These are phyloP conservation scores for Rhazya stricta DNA, from an alignment of 257 asterid species.

Conservation along the genomic window DNA sequence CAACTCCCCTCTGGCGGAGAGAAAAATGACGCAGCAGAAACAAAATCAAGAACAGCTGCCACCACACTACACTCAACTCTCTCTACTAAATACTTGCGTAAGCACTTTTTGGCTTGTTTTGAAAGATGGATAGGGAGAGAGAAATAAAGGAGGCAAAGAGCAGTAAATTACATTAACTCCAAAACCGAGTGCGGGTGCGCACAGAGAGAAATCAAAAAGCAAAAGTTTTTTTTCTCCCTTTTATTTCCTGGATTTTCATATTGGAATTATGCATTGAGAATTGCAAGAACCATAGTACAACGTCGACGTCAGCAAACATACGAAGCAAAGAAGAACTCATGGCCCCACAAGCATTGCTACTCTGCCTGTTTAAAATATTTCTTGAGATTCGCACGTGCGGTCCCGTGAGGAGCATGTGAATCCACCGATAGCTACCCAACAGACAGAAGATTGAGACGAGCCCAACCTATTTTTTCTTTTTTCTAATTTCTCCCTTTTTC, in stretches of 20 bases:
- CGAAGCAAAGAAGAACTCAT: neutral
- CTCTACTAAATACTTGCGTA: conserved; percentile 1
- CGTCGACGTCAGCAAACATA: neutral
- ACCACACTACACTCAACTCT: neutral
- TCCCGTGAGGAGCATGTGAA: neutral
- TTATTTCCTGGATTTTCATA: neutral
- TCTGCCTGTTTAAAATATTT: neutral
- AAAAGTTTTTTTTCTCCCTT: neutral
- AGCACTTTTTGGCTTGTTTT: conserved; percentile 17
- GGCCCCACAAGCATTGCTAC: neutral
- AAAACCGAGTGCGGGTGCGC: neutral
- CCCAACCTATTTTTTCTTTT: no score
- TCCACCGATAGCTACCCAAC: neutral
- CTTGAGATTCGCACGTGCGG: neutral
- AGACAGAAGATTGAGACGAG: neutral
- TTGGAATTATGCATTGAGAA: conserved; percentile 5
- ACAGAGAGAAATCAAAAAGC: neutral
- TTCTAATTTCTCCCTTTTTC: no score
- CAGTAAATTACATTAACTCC: conserved; percentile 10
- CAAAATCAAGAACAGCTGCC: neutral
- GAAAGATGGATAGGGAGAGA: conserved; percentile 8
- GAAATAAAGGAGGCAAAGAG: conserved; percentile 1
- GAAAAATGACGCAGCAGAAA: neutral
- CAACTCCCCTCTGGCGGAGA: neutral
- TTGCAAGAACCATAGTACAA: neutral